phyloP scores from a whole-genome alignment of 2,329 filamentous ascomycete genomes.

The Colletotrichum siamense region DNA sequence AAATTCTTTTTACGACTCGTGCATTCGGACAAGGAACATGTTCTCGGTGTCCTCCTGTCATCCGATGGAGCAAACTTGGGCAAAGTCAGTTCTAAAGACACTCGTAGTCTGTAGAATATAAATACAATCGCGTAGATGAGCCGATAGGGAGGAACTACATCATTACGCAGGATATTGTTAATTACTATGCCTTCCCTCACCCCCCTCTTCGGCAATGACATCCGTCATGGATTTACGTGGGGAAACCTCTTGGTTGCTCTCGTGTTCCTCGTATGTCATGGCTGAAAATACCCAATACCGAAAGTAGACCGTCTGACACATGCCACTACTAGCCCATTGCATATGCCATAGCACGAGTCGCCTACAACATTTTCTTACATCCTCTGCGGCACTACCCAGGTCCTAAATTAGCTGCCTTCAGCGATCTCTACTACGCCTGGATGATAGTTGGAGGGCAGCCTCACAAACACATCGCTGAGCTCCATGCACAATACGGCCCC shows the following conservation, averaged over 20 bases:
- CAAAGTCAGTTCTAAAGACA: not conserved
- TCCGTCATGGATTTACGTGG: not conserved
- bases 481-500: not conserved
- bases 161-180: not conserved
- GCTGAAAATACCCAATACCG: not conserved
- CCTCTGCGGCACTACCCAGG: slow-evolving; percentile 9
- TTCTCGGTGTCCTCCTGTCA: not conserved
- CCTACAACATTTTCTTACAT: slow-evolving; percentile 4
- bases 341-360: not conserved
- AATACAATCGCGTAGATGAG: not conserved
- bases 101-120: not conserved
- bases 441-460: not conserved
- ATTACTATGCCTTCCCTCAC: not conserved
- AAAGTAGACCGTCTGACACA: not conserved
- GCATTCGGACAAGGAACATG: too few species aligned
- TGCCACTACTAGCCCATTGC: not conserved
- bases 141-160: not conserved
- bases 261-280: not conserved
- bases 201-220: not conserved
- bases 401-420: not conserved
- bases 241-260: not conserved
- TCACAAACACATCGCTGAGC: not conserved
- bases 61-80: not conserved
- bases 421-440: not conserved
- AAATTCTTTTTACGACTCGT: not conserved